Conservation (phyloP, 306 rosid species). For the Inga laurina region DNA sequence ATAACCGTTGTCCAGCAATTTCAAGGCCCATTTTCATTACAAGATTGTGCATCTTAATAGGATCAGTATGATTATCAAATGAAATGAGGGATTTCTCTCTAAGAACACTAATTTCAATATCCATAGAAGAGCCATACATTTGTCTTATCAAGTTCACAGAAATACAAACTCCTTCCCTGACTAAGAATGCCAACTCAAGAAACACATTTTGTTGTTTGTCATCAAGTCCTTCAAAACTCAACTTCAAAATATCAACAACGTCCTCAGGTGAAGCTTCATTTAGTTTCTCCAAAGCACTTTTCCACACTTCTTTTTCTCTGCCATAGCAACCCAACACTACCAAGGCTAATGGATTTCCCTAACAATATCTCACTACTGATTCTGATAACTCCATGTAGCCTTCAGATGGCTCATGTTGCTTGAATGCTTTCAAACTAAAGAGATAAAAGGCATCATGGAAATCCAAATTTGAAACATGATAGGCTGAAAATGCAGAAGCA, state of each 20-base stretch:
- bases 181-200: background rate
- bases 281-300: background rate
- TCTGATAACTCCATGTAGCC: background rate
- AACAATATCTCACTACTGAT: background rate
- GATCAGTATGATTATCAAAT: background rate
- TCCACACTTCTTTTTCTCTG: conserved; percentile 13
- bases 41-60: conserved; percentile 23
- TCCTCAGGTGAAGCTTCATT: background rate
- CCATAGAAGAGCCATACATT: background rate
- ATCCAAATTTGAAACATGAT: background rate
- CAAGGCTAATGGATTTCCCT: conserved; percentile 27
- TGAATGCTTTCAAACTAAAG: background rate
- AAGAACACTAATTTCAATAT: background rate
- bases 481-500: background rate
- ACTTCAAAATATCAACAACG: background rate
- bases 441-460: background rate
- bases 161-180: background rate
- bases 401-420: background rate
- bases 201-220: background rate
- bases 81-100: background rate
- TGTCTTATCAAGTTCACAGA: background rate
- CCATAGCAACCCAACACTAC: conserved; percentile 8
- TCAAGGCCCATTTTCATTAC: background rate
- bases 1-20: background rate
- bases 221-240: conserved; percentile 22